These are phyloP conservation scores for Musa acuminata DNA, from an alignment of 176 grass and related monocot species.

Conservation along the genomic window DNA sequence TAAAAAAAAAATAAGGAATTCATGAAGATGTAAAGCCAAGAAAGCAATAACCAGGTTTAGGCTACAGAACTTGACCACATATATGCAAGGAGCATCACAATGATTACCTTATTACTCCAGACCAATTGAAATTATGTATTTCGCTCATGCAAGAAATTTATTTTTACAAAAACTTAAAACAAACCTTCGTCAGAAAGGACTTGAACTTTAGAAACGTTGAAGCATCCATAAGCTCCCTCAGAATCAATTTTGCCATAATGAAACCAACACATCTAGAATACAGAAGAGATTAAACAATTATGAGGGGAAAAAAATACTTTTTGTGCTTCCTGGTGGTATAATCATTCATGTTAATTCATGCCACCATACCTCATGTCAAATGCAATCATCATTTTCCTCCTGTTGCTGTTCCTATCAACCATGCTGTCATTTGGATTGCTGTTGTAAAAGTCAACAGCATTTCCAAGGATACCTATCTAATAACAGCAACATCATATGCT, in stretches of 20 bases:
- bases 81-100: too few species aligned
- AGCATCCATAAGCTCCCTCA: conserved; percentile 81
- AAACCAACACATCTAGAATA: conserved; percentile 79
- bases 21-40: too few species aligned
- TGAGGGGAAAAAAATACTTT: not conserved
- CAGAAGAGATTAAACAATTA: not conserved
- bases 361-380: conserved; percentile 89
- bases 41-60: not conserved
- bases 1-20: too few species aligned
- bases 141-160: too few species aligned
- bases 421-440: conserved; percentile 34
- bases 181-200: conserved; percentile 87
- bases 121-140: too few species aligned
- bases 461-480: conserved; percentile 94
- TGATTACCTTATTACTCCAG: too few species aligned
- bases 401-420: conserved; percentile 38
- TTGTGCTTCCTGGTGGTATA: not conserved
- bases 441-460: conserved; percentile 75
- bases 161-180: not conserved
- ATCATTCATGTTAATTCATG: not conserved
- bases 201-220: conserved; percentile 77
- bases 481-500: conserved; percentile 21
- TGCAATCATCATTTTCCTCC: conserved; percentile 86
- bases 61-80: not conserved
- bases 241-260: conserved; percentile 88